Evolutionary conservation across 305 asterid species (phyloP).

Genomic region (Rubia tinctorum): DNA sequence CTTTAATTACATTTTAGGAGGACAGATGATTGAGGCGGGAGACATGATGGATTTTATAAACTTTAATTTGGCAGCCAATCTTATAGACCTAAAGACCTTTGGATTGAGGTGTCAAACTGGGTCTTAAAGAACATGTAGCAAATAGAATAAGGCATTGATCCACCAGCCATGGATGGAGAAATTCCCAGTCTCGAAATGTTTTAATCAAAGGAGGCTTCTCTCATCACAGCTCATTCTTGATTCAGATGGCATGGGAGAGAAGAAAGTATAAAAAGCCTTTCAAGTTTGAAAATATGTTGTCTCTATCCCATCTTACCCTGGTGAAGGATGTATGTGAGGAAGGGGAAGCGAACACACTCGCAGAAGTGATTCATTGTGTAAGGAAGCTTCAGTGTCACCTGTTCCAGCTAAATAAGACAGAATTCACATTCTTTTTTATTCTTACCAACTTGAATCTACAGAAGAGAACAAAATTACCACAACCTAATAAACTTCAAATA

Average conservation of each 20-base stretch:
- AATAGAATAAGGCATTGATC: not conserved
- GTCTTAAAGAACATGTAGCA: not conserved
- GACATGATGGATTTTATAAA: not conserved
- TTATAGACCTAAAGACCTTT: not conserved
- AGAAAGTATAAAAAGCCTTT: not conserved
- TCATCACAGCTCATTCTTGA: not conserved
- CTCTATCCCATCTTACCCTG: not conserved
- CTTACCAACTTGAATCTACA: not conserved
- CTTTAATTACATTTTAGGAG: not conserved
- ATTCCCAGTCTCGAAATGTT: not conserved
- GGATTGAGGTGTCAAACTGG: not conserved
- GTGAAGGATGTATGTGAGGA: too few species aligned
- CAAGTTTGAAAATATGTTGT: not conserved
- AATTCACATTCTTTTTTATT: not conserved
- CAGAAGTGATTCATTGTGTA: not conserved
- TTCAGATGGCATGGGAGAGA: not conserved
- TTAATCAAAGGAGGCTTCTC: not conserved
- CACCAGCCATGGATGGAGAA: not conserved
- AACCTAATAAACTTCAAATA: not conserved
- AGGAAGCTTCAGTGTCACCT: not conserved
- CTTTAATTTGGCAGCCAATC: not conserved
- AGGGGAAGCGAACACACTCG: not conserved
- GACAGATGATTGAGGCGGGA: not conserved
- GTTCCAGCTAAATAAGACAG: not conserved
- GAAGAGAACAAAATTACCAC: not conserved